Conservation (phyloP, 176 grass and related monocot genomes). For the Avena sativa region DNA sequence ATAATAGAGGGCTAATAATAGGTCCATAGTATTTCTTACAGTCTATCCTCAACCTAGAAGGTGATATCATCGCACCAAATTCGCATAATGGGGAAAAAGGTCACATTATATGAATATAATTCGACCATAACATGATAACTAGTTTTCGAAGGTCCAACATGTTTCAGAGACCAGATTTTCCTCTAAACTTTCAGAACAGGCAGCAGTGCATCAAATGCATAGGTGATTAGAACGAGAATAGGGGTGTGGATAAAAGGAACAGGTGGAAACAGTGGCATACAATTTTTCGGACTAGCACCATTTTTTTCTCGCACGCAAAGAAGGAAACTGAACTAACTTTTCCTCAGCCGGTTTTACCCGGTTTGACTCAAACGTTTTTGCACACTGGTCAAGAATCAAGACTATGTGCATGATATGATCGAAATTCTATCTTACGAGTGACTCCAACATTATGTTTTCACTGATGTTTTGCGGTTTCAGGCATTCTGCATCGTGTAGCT, state of each 20-base stretch:
- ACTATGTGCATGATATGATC: neutral
- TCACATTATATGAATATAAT: neutral
- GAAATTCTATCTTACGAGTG: neutral
- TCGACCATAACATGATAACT: neutral
- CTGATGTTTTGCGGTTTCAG: neutral
- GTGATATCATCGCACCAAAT: neutral
- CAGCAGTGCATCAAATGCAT: neutral
- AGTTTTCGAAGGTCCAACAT: neutral
- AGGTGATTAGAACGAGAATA: neutral
- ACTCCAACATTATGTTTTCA: neutral
- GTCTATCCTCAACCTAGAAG: neutral
- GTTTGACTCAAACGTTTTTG: no score
- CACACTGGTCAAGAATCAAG: neutral
- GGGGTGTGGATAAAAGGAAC: no score
- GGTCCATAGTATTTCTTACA: neutral
- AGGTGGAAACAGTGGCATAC: no score
- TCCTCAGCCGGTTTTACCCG: no score
- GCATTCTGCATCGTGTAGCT: slow-evolving; percentile 17
- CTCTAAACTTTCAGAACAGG: neutral
- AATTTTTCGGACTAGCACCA: no score
- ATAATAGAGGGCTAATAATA: neutral
- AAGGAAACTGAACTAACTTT: no score
- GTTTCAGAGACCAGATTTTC: neutral
- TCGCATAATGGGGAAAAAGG: neutral
- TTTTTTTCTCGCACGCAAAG: no score